Percentiles rank a stretch among this genome's conserved stretches.
Conservation (phyloP, 768 basidiomycete genomes). For the Kwoniella europaea region DNA sequence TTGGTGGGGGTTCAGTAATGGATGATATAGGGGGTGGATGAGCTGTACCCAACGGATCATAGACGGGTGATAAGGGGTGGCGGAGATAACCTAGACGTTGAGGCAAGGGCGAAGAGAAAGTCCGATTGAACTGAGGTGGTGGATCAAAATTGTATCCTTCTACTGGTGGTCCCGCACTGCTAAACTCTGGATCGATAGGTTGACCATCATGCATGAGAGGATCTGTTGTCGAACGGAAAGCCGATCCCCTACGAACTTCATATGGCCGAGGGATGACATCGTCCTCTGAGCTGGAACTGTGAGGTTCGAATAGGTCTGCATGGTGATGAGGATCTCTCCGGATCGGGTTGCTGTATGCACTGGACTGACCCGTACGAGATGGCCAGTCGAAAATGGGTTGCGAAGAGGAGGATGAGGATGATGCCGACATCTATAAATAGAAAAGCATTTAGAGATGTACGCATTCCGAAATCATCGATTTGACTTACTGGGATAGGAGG, state of each 20-base stretch:
- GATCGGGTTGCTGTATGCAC: slow-evolving; percentile 9
- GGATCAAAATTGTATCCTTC: slow-evolving; percentile 25
- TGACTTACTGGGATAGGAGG: slow-evolving; percentile 30
- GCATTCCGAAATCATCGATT: background rate
- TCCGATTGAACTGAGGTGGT: slow-evolving; percentile 70
- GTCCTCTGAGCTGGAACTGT: slow-evolving; percentile 28
- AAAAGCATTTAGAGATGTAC: background rate
- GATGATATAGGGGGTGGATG: slow-evolving; percentile 24
- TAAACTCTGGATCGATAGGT: slow-evolving; percentile 31
- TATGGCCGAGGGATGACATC: background rate
- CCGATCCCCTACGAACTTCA: slow-evolving; percentile 9
- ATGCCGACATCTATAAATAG: slow-evolving; percentile 31
- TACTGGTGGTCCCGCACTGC: slow-evolving; percentile 14
- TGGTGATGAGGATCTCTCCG: slow-evolving; percentile 33
- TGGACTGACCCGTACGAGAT: slow-evolving; percentile 7
- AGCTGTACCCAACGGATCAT: slow-evolving; percentile 18
- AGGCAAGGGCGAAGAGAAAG: slow-evolving; percentile 79
- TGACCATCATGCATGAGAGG: slow-evolving; percentile 26
- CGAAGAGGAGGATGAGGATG: slow-evolving; percentile 43
- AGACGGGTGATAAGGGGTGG: slow-evolving; percentile 63
- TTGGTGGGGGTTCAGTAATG: slow-evolving; percentile 20
- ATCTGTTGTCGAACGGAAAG: slow-evolving; percentile 22
- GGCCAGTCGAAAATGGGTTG: slow-evolving; percentile 40
- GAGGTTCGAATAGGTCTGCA: slow-evolving; percentile 21
- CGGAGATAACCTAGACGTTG: slow-evolving; percentile 75